Percentiles rank a stretch among this genome's conserved stretches.
phyloP scores from a whole-genome alignment of 1,284 basidiomycete species.

The Rhodotorula sp. region DNA sequence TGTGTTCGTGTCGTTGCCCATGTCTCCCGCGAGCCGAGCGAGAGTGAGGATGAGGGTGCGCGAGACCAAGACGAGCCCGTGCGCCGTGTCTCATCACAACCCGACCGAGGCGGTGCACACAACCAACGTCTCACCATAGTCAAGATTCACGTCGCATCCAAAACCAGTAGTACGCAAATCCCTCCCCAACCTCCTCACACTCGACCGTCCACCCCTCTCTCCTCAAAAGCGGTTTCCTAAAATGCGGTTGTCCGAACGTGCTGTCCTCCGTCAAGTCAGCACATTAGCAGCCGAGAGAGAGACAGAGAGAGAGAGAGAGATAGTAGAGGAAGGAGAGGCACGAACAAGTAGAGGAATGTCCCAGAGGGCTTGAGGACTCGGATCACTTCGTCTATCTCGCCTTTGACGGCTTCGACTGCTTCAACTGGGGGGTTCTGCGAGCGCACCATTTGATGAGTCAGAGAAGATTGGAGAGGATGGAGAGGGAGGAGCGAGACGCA shows the following conservation, averaged over 20 bases:
- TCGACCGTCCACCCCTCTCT: conserved; percentile 31
- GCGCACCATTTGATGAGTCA: not conserved
- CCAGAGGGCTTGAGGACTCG: conserved; percentile 35
- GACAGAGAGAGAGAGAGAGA: too few species aligned
- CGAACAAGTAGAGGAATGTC: conserved; percentile 28
- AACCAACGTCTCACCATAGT: too few species aligned
- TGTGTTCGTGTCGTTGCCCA: not conserved
- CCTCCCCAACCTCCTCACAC: conserved; percentile 26
- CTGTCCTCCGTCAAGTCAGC: not conserved
- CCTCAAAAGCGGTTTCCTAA: conserved; percentile 24
- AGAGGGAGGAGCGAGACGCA: conserved; percentile 49
- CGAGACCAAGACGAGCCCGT: too few species aligned
- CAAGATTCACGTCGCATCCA: conserved; percentile 9
- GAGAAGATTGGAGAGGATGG: not conserved
- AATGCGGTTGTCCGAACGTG: conserved; percentile 31
- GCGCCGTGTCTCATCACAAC: not conserved
- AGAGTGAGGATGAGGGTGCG: not conserved
- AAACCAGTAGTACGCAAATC: conserved; percentile 36
- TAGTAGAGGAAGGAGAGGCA: not conserved
- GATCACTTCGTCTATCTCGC: conserved; percentile 75
- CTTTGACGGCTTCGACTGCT: conserved; percentile 69
- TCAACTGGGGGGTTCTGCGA: conserved; percentile 73
- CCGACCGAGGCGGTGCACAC: not conserved
- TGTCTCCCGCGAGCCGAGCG: not conserved
- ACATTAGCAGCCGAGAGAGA: conserved; percentile 26